A percentile compares a stretch with the other conserved stretches of the same genome.
Evolutionary conservation across 2,329 filamentous ascomycete species (phyloP).

Genomic region (Conoideocrella luteorostrata): DNA sequence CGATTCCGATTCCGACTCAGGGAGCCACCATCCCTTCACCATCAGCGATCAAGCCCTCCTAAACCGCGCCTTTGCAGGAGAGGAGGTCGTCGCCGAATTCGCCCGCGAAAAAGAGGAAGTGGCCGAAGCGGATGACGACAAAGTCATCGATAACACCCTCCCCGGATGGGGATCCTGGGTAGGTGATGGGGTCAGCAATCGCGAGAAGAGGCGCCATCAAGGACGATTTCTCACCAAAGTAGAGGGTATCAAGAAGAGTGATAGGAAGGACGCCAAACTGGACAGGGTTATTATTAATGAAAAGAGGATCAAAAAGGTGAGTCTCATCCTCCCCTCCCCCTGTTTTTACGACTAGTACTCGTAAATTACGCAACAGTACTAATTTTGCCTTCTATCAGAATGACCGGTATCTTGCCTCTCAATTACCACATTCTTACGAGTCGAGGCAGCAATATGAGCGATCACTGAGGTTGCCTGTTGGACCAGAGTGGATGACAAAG

Average conservation of each 20-base stretch:
- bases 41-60: slow-evolving; percentile 63
- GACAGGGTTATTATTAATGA: slow-evolving; percentile 87
- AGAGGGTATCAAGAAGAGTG: slow-evolving; percentile 67
- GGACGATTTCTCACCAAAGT: slow-evolving; percentile 58
- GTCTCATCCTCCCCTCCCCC: slow-evolving; percentile 11
- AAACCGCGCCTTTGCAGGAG: slow-evolving; percentile 79
- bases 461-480: slow-evolving; percentile 76
- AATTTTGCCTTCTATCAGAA: too few relatives aligned
- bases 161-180: slow-evolving; percentile 94
- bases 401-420: slow-evolving; percentile 75
- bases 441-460: slow-evolving; percentile 84
- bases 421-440: slow-evolving; percentile 86
- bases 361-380: too few relatives aligned
- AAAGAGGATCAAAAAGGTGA: slow-evolving; percentile 80
- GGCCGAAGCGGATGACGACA: slow-evolving; percentile 72
- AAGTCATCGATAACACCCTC: slow-evolving; percentile 75
- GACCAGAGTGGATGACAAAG: slow-evolving; percentile 96
- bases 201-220: slow-evolving; percentile 57
- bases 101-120: slow-evolving; percentile 68
- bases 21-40: slow-evolving; percentile 48
- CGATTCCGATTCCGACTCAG: slow-evolving; percentile 37
- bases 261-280: slow-evolving; percentile 76
- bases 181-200: slow-evolving; percentile 72
- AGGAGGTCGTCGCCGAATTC: slow-evolving; percentile 78
- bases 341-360: too few relatives aligned